Evolutionary conservation across 2,329 filamentous ascomycete genomes (phyloP).

Genomic region (Cryphonectria carpinicola): DNA sequence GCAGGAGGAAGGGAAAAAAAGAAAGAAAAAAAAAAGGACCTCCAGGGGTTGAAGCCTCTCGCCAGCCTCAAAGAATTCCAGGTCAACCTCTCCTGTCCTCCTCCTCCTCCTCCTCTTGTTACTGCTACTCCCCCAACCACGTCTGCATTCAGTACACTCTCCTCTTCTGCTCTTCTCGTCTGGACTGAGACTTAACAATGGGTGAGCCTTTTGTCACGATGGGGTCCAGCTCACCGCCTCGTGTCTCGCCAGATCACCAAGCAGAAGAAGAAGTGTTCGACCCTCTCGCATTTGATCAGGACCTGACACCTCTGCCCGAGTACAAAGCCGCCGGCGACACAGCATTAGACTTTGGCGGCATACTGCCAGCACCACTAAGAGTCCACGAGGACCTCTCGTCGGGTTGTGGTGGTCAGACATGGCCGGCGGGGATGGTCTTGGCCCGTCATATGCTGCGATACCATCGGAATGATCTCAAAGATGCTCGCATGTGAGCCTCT

Average conservation of each 20-base stretch:
- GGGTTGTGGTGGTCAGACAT: conserved; percentile 91
- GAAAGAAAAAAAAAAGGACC: not conserved
- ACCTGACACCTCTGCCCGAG: conserved; percentile 61
- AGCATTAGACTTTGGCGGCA: conserved; percentile 69
- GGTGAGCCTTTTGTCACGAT: conserved; percentile 11
- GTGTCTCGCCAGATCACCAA: not conserved
- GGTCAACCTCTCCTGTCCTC: not conserved
- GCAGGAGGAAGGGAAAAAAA: not conserved
- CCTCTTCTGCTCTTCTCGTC: not conserved
- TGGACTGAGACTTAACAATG: not conserved
- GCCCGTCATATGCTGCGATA: conserved; percentile 83
- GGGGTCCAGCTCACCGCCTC: conserved; percentile 45
- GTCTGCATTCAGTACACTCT: not conserved
- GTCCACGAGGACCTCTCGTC: conserved; percentile 84
- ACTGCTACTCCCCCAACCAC: not conserved
- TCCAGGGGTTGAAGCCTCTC: not conserved
- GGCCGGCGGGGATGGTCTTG: conserved; percentile 91
- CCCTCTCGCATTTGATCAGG: conserved; percentile 56
- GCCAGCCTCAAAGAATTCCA: not conserved
- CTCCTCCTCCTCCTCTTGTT: not conserved
- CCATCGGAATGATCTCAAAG: conserved; percentile 63
- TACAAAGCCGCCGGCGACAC: conserved; percentile 60
- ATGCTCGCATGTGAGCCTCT: conserved; percentile 72
- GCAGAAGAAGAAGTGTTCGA: conserved; percentile 45
- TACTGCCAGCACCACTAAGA: conserved; percentile 70